Evolutionary conservation across 495 filamentous ascomycete species (phyloP).

Genomic region (Daldinia decipiens): DNA sequence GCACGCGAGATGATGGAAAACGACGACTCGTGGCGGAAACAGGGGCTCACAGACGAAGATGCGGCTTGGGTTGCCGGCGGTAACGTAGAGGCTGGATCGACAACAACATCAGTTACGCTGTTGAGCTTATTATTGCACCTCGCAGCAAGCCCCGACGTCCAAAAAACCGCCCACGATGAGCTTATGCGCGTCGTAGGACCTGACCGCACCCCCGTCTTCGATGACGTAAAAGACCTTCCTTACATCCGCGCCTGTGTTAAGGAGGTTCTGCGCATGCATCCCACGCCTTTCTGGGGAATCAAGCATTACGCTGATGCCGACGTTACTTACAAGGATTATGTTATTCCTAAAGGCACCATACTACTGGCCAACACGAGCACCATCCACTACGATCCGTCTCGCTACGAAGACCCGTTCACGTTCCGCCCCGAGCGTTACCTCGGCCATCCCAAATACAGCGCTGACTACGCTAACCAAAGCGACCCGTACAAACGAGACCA

Average conservation of each 20-base stretch:
- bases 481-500: slow-evolving; percentile 60
- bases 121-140: slow-evolving; percentile 62
- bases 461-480: slow-evolving; percentile 50
- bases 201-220: slow-evolving; percentile 61
- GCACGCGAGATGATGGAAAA: slow-evolving; percentile 38
- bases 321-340: slow-evolving; percentile 61
- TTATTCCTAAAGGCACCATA: slow-evolving; percentile 62
- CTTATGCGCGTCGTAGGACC: slow-evolving; percentile 48
- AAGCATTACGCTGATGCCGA: slow-evolving; percentile 57
- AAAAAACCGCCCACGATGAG: slow-evolving; percentile 30
- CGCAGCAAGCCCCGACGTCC: slow-evolving; percentile 37
- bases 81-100: slow-evolving; percentile 61
- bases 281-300: slow-evolving; percentile 62
- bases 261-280: slow-evolving; percentile 67
- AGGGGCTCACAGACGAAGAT: slow-evolving; percentile 50
- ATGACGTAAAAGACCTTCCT: slow-evolving; percentile 61
- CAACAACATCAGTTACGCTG: slow-evolving; percentile 64
- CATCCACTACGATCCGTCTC: slow-evolving; percentile 38
- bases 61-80: slow-evolving; percentile 55
- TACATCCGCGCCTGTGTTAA: slow-evolving; percentile 64
- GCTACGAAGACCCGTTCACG: slow-evolving; percentile 36
- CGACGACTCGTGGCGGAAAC: slow-evolving; percentile 27
- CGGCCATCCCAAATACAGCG: slow-evolving; percentile 52
- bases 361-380: slow-evolving; percentile 47
- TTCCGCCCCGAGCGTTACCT: slow-evolving; percentile 53